Percentiles rank a stretch among this genome's conserved stretches.
Conservation (phyloP, 768 basidiomycete genomes). For the Panaeolus cyanescens region DNA sequence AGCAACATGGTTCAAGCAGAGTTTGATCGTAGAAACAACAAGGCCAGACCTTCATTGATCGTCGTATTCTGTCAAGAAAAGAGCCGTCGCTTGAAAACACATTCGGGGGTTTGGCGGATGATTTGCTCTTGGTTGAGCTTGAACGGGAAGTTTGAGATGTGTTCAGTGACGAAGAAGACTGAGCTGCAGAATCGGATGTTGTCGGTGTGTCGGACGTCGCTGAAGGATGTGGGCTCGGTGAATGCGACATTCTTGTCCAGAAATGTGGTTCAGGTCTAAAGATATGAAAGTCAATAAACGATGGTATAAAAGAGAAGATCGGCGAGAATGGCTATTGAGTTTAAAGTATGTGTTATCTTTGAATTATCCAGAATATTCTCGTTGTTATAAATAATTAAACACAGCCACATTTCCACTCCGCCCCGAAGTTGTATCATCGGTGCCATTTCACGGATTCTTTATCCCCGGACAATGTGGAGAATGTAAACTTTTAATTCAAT, state of each 20-base stretch:
- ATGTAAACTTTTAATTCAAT: too few relatives aligned
- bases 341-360: neutral
- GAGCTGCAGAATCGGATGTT: neutral
- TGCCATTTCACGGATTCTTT: too few relatives aligned
- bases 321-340: neutral
- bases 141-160: neutral
- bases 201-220: neutral
- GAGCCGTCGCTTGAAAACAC: constrained; percentile 73
- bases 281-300: neutral
- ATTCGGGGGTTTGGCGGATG: constrained; percentile 38
- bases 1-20: neutral
- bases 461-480: too few relatives aligned
- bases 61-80: constrained; percentile 65
- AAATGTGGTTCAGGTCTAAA: neutral
- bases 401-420: neutral
- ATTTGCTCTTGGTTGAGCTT: constrained; percentile 34
- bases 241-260: neutral
- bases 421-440: too few relatives aligned
- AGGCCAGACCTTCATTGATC: constrained; percentile 49
- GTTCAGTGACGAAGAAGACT: neutral
- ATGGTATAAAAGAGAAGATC: neutral
- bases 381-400: neutral
- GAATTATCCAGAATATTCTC: neutral
- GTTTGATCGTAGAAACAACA: neutral
- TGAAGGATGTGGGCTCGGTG: neutral